Conservation (phyloP, 2,329 filamentous ascomycete genomes). For the Talaromyces sp. region DNA sequence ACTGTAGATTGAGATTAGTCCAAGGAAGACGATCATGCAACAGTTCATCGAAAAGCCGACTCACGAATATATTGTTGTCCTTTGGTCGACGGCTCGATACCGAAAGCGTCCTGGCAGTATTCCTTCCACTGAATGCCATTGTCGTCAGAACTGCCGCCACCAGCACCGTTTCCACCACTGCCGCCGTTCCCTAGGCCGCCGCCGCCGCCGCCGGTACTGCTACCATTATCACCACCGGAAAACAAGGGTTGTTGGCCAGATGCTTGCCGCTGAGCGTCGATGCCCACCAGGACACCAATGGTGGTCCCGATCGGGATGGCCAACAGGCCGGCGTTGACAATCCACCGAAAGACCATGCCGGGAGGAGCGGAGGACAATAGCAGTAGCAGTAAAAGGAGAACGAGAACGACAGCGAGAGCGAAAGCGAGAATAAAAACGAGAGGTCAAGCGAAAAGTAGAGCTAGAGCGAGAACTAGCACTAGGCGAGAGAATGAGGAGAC, state of each 20-base stretch:
- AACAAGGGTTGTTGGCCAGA: slow-evolving; percentile 44
- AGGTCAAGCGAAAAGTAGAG: neutral
- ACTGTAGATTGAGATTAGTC: slow-evolving; percentile 30
- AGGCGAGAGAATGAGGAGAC: neutral
- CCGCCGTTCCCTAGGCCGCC: slow-evolving; percentile 25
- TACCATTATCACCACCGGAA: slow-evolving; percentile 18
- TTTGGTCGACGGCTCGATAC: slow-evolving; percentile 41
- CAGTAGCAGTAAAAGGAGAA: neutral
- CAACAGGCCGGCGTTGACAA: slow-evolving; percentile 48
- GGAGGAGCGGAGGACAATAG: neutral
- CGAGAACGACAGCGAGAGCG: neutral
- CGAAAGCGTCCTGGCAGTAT: slow-evolving; percentile 42
- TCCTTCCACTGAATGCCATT: slow-evolving; percentile 30
- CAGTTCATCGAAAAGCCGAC: slow-evolving; percentile 17
- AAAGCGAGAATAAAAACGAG: neutral
- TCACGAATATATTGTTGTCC: slow-evolving; percentile 45
- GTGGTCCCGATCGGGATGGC: slow-evolving; percentile 47
- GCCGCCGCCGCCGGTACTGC: slow-evolving; percentile 3
- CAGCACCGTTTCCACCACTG: slow-evolving; percentile 10
- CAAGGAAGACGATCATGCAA: neutral
- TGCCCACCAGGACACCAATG: slow-evolving; percentile 45
- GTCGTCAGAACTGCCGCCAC: slow-evolving; percentile 13
- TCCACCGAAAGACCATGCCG: slow-evolving; percentile 31
- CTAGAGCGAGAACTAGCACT: neutral
- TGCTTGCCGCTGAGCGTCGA: slow-evolving; percentile 41